phyloP scores from a whole-genome alignment of 495 filamentous ascomycete genomes.

The Neurospora pannonica region DNA sequence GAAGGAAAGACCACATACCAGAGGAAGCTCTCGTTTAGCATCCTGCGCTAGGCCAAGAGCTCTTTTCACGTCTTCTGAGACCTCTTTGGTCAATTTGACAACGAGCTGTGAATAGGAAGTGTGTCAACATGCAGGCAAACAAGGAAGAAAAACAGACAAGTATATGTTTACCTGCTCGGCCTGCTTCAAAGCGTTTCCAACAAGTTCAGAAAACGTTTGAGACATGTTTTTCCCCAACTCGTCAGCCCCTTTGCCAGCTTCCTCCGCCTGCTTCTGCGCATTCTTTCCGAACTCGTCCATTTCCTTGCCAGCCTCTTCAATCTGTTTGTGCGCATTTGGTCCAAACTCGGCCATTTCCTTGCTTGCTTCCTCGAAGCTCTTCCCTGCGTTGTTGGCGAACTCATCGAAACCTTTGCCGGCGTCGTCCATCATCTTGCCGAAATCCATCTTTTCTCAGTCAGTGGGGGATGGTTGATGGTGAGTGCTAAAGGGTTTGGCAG shows the following conservation, averaged over 20 bases:
- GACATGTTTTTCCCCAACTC: background rate
- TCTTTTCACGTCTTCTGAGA: background rate
- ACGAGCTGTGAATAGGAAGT: background rate
- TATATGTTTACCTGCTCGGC: background rate
- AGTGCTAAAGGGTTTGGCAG: no score
- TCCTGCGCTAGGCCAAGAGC: background rate
- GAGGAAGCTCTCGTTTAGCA: background rate
- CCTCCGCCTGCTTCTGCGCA: background rate
- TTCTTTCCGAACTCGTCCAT: background rate
- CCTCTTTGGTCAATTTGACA: background rate
- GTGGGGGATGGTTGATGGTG: background rate
- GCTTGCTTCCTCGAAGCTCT: background rate
- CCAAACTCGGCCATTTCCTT: background rate
- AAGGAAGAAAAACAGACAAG: background rate
- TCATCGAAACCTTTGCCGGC: background rate
- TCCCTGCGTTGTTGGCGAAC: background rate
- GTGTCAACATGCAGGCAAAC: background rate
- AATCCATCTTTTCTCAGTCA: background rate
- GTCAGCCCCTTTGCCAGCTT: background rate
- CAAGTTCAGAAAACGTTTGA: background rate
- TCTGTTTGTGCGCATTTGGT: background rate
- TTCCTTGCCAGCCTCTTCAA: background rate
- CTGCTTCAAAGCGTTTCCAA: background rate
- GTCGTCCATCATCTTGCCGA: background rate
- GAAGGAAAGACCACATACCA: background rate